Base-by-base conservation (phyloP, 23 red algal species). In the Gracilaria vermiculophylla region DNA sequence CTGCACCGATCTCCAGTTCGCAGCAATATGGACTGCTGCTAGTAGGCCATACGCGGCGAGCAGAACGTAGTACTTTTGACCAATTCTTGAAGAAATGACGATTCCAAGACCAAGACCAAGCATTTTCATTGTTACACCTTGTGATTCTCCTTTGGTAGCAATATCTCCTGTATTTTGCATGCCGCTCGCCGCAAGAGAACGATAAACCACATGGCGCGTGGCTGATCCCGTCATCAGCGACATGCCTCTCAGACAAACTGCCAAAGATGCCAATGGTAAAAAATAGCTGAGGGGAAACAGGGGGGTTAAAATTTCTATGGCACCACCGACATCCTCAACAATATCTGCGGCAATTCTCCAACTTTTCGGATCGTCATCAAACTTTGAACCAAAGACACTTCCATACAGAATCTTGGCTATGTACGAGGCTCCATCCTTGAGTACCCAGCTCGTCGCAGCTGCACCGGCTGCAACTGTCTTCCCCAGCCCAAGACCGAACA, bases 221-320 rank as follows among this genome's bases (percentile, higher is more conserved):
- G 96, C 96, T 34, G 96, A 95, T 73, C 96, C 96, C 37, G 96
- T 98, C 96, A 98, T 98, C 20, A 81, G 44, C 24, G 96, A 90
- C 73, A 92, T 91, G 60, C 82, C 92, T 56, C 87, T 95, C 15
- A 94, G 69, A 51, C 87, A 85, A 82, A 92, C 94, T 10, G 91
- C 96, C 12, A 98, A 29, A 19, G 90, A 89, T 3, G 96, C 96
- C 29, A 98, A 83, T n/a, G 89, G 76, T 27, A 98, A 69, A 53
- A 98, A 98, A 53, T 93, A 92, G 25, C 57, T 40, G 3, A 76
- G 42, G 0, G 96, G 92, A 60, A 95, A 98, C 15, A 98, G 57
- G 11, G 96, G 96, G n/a, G 96, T 98, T 32, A 95, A 48, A 50
- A 98, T 94, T 60, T 98, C 96, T 40, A 98, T 90, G 14, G 85